phyloP scores from a whole-genome alignment of 2,329 filamentous ascomycete species.

The Xylaria sp. region DNA sequence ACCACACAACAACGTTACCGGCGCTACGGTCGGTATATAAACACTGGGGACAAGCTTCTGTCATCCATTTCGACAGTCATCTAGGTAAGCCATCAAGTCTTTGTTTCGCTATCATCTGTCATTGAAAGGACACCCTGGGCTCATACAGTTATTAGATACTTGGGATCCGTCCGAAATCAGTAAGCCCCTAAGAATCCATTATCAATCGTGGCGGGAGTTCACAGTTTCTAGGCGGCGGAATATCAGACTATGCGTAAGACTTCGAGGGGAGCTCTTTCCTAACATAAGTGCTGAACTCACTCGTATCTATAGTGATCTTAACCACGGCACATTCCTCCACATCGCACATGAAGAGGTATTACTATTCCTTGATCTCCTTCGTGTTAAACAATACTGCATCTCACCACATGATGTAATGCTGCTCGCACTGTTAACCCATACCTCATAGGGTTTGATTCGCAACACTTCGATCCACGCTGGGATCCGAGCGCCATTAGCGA shows the following conservation, averaged over 20 bases:
- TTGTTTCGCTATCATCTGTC: not conserved
- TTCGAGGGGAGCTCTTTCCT: not conserved
- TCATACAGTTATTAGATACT: conserved; percentile 61
- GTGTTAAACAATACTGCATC: not conserved
- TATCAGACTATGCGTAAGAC: conserved; percentile 67
- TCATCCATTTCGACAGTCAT: conserved; percentile 74
- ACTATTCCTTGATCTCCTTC: not conserved
- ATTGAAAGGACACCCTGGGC: conserved; percentile 11
- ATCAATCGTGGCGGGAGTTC: conserved; percentile 21
- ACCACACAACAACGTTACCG: conserved; percentile 71
- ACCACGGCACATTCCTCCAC: conserved; percentile 71
- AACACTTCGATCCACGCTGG: conserved; percentile 71
- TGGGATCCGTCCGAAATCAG: conserved; percentile 73
- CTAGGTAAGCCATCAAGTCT: conserved; percentile 55
- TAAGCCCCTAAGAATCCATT: conserved; percentile 40
- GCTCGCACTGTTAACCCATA: not conserved
- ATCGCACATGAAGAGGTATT: conserved; percentile 67
- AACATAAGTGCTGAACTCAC: conserved; percentile 6
- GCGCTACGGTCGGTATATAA: conserved; percentile 68
- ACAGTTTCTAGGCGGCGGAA: conserved; percentile 57
- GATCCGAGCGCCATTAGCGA: conserved; percentile 64
- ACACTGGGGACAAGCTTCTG: conserved; percentile 67
- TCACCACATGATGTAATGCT: not conserved
- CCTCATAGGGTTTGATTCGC: conserved; percentile 58
- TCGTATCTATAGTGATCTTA: conserved; percentile 55